These are phyloP conservation scores for Paradendryphiella salina DNA, from an alignment of 2,329 filamentous ascomycete genomes.

Conservation along the genomic window DNA sequence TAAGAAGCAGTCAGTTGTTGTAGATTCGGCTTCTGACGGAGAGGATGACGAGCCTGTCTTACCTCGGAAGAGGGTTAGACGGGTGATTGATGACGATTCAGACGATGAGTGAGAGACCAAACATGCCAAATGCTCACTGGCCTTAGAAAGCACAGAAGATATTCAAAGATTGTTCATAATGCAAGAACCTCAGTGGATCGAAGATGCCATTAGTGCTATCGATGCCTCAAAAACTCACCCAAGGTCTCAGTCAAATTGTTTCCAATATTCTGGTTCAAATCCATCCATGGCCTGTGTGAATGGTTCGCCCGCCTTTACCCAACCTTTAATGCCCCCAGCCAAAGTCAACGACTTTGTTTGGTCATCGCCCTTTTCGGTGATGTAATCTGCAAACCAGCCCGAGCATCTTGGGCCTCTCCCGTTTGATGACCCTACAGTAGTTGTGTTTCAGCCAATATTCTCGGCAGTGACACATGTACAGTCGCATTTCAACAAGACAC, in stretches of 20 bases:
- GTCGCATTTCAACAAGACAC: conserved; percentile 2
- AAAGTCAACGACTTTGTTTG: conserved; percentile 50
- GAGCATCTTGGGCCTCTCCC: conserved; percentile 44
- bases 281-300: conserved; percentile 49
- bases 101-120: conserved; percentile 29
- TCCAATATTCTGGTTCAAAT: conserved; percentile 49
- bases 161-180: neutral
- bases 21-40: conserved; percentile 31
- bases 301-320: conserved; percentile 48
- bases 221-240: neutral
- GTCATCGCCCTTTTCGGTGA: conserved; percentile 40
- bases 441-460: conserved; percentile 18
- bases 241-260: conserved; percentile 36
- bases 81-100: conserved; percentile 39
- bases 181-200: neutral
- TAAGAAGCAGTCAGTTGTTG: conserved; percentile 24
- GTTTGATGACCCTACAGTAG: conserved; percentile 41
- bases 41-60: conserved; percentile 28
- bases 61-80: conserved; percentile 31
- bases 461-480: neutral
- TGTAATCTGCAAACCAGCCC: conserved; percentile 45
- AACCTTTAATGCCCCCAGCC: conserved; percentile 51
- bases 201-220: neutral
- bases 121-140: neutral
- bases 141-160: neutral